Conservation (phyloP, 2,329 filamentous ascomycete genomes). For the Pseudogymnoascus sp. region DNA sequence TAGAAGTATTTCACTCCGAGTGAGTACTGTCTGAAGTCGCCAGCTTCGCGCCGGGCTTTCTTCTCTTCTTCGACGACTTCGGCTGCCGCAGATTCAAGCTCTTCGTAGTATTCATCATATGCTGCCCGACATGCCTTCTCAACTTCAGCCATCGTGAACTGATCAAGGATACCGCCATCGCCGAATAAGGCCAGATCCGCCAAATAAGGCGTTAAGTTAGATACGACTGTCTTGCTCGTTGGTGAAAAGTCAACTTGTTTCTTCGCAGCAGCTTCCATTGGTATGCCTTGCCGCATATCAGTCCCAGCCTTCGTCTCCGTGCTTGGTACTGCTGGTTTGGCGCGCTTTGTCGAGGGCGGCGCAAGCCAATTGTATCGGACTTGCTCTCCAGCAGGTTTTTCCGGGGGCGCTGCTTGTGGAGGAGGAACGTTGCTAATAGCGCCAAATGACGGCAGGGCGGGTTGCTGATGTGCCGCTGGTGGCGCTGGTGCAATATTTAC, state of each 20-base stretch:
- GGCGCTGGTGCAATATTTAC: not conserved
- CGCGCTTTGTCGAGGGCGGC: not conserved
- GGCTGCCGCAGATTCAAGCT: slow-evolving; percentile 17
- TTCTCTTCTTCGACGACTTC: slow-evolving; percentile 14
- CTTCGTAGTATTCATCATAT: slow-evolving; percentile 14
- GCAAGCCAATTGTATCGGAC: slow-evolving; percentile 5
- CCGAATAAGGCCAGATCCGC: slow-evolving; percentile 14
- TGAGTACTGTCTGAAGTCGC: slow-evolving; percentile 19
- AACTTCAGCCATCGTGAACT: slow-evolving; percentile 23
- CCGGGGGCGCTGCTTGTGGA: not conserved
- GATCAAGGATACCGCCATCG: slow-evolving; percentile 26
- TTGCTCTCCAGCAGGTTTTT: not conserved
- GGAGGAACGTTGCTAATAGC: not conserved
- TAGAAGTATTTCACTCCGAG: slow-evolving; percentile 25
- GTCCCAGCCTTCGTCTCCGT: not conserved
- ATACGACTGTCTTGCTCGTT: not conserved
- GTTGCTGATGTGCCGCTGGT: not conserved
- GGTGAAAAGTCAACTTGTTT: not conserved
- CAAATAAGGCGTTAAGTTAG: not conserved
- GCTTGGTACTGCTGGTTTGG: not conserved
- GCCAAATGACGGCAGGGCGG: not conserved
- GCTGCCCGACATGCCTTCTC: slow-evolving; percentile 10
- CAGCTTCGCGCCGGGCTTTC: slow-evolving; percentile 16
- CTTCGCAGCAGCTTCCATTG: not conserved
- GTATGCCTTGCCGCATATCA: not conserved